A percentile compares a stretch with the other conserved stretches of the same genome.
phyloP scores from a whole-genome alignment of 805 yeast genomes.

The Kuraishia borneana region DNA sequence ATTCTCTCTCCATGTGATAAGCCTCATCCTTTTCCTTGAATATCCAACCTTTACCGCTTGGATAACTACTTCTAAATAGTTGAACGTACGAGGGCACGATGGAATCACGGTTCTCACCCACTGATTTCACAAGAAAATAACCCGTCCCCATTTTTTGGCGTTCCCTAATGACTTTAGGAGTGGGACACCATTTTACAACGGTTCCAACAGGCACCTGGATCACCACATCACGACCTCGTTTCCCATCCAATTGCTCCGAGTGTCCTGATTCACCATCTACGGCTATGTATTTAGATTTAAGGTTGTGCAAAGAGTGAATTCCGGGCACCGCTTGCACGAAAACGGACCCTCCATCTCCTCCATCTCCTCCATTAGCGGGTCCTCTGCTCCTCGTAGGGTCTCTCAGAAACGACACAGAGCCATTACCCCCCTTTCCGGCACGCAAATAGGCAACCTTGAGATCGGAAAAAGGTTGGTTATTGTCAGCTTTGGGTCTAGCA shows the following conservation, averaged over 20 bases:
- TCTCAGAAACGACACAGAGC: constrained; percentile 73
- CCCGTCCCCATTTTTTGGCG: constrained; percentile 11
- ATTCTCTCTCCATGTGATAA: constrained; percentile 54
- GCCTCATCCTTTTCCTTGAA: constrained; percentile 71
- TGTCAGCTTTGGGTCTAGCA: constrained; percentile 31
- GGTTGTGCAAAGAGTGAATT: constrained; percentile 56
- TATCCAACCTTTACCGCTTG: constrained; percentile 79
- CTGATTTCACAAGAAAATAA: constrained; percentile 16
- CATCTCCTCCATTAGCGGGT: constrained; percentile 99
- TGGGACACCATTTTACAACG: constrained; percentile 72
- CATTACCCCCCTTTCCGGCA: constrained; percentile 87
- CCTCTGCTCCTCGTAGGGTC: constrained; percentile 81
- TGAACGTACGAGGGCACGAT: constrained; percentile 36
- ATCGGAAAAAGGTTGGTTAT: constrained; percentile 42
- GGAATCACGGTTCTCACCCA: constrained; percentile 10
- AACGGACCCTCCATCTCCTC: constrained; percentile 86
- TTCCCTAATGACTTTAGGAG: constrained; percentile 38
- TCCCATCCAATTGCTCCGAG: constrained; percentile 76
- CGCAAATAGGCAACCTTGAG: constrained; percentile 51
- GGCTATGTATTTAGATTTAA: constrained; percentile 61
- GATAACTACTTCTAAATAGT: constrained; percentile 48
- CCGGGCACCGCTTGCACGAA: constrained; percentile 75
- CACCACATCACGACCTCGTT: constrained; percentile 65
- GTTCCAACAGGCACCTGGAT: constrained; percentile 92
- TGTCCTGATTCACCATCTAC: constrained; percentile 63